A percentile compares a stretch with the other conserved stretches of the same genome.
These are phyloP conservation scores for Suhomyces atakaporum DNA, from an alignment of 1,139 yeast genomes.

Conservation along the genomic window DNA sequence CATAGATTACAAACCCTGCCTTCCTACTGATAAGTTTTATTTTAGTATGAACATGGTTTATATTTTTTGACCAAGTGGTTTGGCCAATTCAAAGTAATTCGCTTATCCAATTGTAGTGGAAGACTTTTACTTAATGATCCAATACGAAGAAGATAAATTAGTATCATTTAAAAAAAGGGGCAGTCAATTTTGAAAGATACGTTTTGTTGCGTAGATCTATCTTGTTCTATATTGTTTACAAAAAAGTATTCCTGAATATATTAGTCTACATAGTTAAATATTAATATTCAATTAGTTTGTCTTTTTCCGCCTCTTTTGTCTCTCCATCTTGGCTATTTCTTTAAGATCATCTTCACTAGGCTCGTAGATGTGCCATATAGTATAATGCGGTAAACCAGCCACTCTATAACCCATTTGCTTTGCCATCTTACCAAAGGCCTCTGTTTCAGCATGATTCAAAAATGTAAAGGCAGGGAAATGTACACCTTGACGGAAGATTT, in stretches of 20 bases:
- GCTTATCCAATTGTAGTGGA: too few species aligned
- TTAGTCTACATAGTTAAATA: neutral
- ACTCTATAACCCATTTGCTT: constrained; percentile 77
- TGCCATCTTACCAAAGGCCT: constrained; percentile 89
- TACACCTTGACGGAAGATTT: constrained; percentile 78
- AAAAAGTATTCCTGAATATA: neutral
- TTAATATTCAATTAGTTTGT: constrained; percentile 5
- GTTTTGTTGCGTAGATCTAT: too few species aligned
- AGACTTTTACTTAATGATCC: too few species aligned
- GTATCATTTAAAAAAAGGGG: too few species aligned
- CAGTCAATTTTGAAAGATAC: too few species aligned
- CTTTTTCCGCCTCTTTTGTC: constrained; percentile 57
- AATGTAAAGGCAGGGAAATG: constrained; percentile 90
- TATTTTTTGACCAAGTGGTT: neutral
- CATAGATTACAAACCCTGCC: constrained; percentile 56
- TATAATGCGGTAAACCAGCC: constrained; percentile 87
- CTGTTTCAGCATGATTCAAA: constrained; percentile 89
- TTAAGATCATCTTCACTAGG: constrained; percentile 89
- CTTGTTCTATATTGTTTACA: neutral
- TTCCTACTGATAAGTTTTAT: constrained; percentile 47
- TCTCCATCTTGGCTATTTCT: constrained; percentile 69
- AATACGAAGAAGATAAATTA: too few species aligned
- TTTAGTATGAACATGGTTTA: constrained; percentile 9
- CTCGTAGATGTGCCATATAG: constrained; percentile 85
- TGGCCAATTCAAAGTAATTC: too few species aligned